These are phyloP conservation scores for Lunasporangiospora selenospora DNA, from an alignment of 192 early-diverging fungal species.

Conservation along the genomic window DNA sequence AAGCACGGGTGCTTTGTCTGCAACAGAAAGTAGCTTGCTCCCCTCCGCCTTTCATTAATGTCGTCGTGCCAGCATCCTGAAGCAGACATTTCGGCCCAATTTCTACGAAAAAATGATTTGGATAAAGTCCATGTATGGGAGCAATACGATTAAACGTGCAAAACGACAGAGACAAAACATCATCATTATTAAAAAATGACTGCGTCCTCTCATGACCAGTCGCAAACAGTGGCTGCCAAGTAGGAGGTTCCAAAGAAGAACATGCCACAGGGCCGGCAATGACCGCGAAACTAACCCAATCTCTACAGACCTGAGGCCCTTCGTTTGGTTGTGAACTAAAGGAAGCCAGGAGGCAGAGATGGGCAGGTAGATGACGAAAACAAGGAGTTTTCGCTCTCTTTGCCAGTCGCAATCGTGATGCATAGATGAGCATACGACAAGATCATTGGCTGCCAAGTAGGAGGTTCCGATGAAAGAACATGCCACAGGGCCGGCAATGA, in stretches of 20 bases:
- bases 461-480: slow-evolving; percentile 30
- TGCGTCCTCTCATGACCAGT: slow-evolving; percentile 37
- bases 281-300: slow-evolving; percentile 39
- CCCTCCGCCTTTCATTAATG: slow-evolving; percentile 22
- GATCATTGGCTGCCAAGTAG: slow-evolving; percentile 37
- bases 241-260: slow-evolving; percentile 32
- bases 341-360: slow-evolving; percentile 42
- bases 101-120: slow-evolving; percentile 16
- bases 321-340: slow-evolving; percentile 28
- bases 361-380: slow-evolving; percentile 31
- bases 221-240: slow-evolving; percentile 36
- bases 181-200: not conserved
- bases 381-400: slow-evolving; percentile 12
- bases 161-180: slow-evolving; percentile 6
- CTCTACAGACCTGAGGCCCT: slow-evolving; percentile 40
- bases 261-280: slow-evolving; percentile 30
- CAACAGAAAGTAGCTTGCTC: slow-evolving; percentile 35
- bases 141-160: slow-evolving; percentile 7
- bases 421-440: slow-evolving; percentile 9
- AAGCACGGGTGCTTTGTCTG: slow-evolving; percentile 25
- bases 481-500: slow-evolving; percentile 35
- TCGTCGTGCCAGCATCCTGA: slow-evolving; percentile 20
- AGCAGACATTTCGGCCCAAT: slow-evolving; percentile 19
- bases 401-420: slow-evolving; percentile 6
- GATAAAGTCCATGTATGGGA: slow-evolving; percentile 2